Evolutionary conservation across 78 protist genomes (phyloP).

Genomic region (Dictyostelium purpureum): DNA sequence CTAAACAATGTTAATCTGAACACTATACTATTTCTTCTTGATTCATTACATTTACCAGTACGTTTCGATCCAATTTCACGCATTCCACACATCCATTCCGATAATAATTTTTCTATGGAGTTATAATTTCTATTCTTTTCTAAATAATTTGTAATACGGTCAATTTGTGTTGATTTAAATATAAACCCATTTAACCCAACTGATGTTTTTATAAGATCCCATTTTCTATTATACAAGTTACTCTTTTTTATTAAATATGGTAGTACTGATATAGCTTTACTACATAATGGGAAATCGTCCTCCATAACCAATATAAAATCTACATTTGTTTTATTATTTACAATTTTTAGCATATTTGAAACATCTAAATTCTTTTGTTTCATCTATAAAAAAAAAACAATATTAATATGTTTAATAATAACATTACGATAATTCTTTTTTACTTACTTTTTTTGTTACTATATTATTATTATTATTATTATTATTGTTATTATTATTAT

Average conservation of each 20-base stretch:
- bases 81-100: conserved; percentile 72
- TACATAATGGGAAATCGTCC: conserved; percentile 25
- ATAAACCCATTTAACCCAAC: conserved; percentile 10
- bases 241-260: conserved; percentile 24
- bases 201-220: conserved; percentile 21
- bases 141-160: background rate
- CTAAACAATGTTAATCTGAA: conserved; percentile 36
- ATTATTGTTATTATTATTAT: background rate
- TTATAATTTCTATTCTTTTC: conserved; percentile 4
- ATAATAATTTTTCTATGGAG: background rate
- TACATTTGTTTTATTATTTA: background rate
- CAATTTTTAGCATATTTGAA: background rate
- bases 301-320: conserved; percentile 41
- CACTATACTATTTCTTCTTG: background rate
- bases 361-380: conserved; percentile 14
- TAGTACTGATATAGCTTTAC: background rate
- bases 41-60: conserved; percentile 5
- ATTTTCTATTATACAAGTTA: conserved; percentile 2
- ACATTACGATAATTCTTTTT: too few species aligned
- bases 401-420: too few species aligned
- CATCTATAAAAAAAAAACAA: background rate
- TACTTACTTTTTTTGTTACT: background rate
- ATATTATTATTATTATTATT: background rate
- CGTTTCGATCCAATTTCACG: conserved; percentile 4
- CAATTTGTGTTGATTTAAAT: background rate